Conservation (phyloP, 1,284 basidiomycete genomes). For the Anthracocystis panici-leucophaei region DNA sequence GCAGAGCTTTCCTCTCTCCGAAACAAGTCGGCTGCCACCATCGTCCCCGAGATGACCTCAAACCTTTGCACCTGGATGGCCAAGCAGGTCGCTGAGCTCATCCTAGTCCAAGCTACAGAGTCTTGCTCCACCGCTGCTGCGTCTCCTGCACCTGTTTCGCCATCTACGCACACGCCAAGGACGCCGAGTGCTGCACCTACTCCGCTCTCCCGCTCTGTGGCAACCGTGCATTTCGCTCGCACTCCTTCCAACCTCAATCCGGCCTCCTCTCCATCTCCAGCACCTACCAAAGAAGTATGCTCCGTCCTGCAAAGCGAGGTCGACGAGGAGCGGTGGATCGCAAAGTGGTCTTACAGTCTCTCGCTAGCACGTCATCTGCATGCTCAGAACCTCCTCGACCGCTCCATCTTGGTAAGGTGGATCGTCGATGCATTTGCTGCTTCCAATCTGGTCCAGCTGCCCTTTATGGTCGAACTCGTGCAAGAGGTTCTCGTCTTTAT, state of each 20-base stretch:
- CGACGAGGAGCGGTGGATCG: slow-evolving; percentile 80
- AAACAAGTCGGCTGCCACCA: slow-evolving; percentile 72
- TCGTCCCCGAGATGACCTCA: slow-evolving; percentile 90
- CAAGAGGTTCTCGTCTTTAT: slow-evolving; percentile 44
- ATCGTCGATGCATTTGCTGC: slow-evolving; percentile 79
- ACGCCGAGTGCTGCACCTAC: slow-evolving; percentile 21
- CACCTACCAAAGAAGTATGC: slow-evolving; percentile 28
- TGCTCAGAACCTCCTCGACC: slow-evolving; percentile 83
- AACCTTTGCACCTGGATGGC: slow-evolving; percentile 87
- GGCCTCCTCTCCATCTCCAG: slow-evolving; percentile 16
- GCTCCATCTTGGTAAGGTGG: slow-evolving; percentile 83
- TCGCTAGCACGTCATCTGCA: slow-evolving; percentile 79
- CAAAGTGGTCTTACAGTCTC: slow-evolving; percentile 81
- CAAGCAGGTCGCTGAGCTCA: slow-evolving; percentile 86
- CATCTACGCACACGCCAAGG: slow-evolving; percentile 23
- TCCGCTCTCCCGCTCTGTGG: slow-evolving; percentile 29
- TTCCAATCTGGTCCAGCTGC: slow-evolving; percentile 47
- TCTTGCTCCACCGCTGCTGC: slow-evolving; percentile 36
- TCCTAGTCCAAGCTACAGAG: slow-evolving; percentile 30
- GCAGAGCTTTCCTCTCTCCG: slow-evolving; percentile 78
- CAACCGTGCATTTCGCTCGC: slow-evolving; percentile 26
- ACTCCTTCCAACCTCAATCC: slow-evolving; percentile 23
- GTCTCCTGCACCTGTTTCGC: slow-evolving; percentile 43
- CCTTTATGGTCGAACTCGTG: slow-evolving; percentile 45
- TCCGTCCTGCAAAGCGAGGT: slow-evolving; percentile 72